Conservation (phyloP, 2,329 filamentous ascomycete genomes). For the Chaetomium globosum region DNA sequence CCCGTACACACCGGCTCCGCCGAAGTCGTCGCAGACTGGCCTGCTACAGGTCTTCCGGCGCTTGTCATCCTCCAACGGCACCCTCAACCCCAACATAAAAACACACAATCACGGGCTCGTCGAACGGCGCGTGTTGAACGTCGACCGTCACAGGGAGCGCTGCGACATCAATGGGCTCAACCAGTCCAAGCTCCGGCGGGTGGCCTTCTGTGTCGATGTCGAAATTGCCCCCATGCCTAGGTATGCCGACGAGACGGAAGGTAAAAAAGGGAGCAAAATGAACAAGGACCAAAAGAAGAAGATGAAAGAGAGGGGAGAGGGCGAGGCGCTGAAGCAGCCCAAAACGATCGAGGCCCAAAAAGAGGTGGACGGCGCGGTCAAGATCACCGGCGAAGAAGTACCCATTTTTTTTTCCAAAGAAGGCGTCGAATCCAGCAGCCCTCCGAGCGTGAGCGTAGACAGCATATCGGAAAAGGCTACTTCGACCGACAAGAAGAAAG, state of each 20-base stretch:
- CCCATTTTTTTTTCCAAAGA: constrained; percentile 49
- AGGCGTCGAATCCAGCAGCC: constrained; percentile 35
- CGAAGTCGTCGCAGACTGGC: constrained; percentile 67
- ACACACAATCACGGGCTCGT: constrained; percentile 69
- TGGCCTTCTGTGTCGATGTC: constrained; percentile 95
- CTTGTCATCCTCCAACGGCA: constrained; percentile 68
- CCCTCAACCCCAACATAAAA: constrained; percentile 51
- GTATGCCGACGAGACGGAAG: constrained; percentile 64
- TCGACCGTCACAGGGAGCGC: constrained; percentile 77
- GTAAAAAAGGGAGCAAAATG: constrained; percentile 46
- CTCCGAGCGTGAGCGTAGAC: constrained; percentile 2
- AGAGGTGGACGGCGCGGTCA: constrained; percentile 46
- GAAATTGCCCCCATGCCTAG: constrained; percentile 89
- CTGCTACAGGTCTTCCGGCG: constrained; percentile 83
- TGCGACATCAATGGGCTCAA: constrained; percentile 79
- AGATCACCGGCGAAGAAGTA: constrained; percentile 47
- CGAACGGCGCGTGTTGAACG: constrained; percentile 79
- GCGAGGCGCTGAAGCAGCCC: constrained; percentile 70
- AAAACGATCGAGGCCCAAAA: constrained; percentile 63
- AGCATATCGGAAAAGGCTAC: constrained; percentile 30
- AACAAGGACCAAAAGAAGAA: constrained; percentile 65
- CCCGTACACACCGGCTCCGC: constrained; percentile 74
- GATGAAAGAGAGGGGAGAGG: constrained; percentile 70
- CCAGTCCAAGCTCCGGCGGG: constrained; percentile 77
- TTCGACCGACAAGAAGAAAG: constrained; percentile 68